Percentiles rank a stretch among this genome's conserved stretches.
Conservation (phyloP, 129 eudicot species). For the Flaveria sonorensis region DNA sequence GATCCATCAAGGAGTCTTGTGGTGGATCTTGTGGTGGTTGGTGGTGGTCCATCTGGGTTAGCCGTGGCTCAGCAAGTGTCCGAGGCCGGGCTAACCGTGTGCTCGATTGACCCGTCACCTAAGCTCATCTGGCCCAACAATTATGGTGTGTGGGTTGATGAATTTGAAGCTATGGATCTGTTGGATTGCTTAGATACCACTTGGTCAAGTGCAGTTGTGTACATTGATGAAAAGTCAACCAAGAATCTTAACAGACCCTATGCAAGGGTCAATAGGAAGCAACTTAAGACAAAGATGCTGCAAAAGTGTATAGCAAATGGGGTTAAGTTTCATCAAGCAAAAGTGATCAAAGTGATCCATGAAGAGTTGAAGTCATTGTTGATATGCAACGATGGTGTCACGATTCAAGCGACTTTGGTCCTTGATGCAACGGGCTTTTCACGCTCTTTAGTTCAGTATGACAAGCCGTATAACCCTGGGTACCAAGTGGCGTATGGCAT, state of each 20-base stretch:
- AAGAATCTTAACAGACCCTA: constrained; percentile 88
- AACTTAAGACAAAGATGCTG: constrained; percentile 92
- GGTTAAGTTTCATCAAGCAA: constrained; percentile 94
- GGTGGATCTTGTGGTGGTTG: constrained; percentile 95
- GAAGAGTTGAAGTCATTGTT: constrained; percentile 77
- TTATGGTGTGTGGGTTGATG: constrained; percentile 99
- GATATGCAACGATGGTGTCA: constrained; percentile 90
- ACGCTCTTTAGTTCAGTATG: constrained; percentile 81
- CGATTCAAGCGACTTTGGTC: constrained; percentile 82
- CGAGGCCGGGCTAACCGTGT: constrained; percentile 86
- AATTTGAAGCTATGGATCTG: constrained; percentile 96
- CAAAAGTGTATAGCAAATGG: constrained; percentile 87
- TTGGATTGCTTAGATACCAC: constrained; percentile 94
- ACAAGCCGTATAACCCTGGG: constrained; percentile 98
- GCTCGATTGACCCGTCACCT: constrained; percentile 95
- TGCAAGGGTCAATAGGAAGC: constrained; percentile 90
- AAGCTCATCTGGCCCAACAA: constrained; percentile 95
- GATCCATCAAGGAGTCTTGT: constrained; percentile 68
- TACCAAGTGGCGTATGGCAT: constrained; percentile 99
- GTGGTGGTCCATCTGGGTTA: constrained; percentile 98
- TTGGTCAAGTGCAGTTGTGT: constrained; percentile 92
- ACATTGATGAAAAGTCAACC: constrained; percentile 54
- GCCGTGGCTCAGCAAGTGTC: constrained; percentile 97
- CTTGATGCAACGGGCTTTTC: constrained; percentile 98
- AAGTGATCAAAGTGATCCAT: constrained; percentile 85